A percentile compares a stretch with the other conserved stretches of the same genome.
Conservation (phyloP, 2,329 filamentous ascomycete genomes). For the Fusarium equiseti region DNA sequence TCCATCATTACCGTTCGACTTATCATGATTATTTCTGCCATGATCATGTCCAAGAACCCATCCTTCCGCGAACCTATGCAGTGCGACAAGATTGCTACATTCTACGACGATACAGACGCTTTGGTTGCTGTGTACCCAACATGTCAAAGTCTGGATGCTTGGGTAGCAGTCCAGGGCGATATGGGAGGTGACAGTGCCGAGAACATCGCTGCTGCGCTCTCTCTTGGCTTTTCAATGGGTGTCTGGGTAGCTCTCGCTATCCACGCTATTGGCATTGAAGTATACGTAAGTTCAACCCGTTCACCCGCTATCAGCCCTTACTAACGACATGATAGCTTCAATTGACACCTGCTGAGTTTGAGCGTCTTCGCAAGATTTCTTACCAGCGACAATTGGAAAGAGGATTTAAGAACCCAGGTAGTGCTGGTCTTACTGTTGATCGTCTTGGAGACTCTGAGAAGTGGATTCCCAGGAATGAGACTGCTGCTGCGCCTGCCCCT, state of each 20-base stretch:
- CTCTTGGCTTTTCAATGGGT: slow-evolving; percentile 4
- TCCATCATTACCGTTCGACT: slow-evolving; percentile 22
- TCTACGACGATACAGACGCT: slow-evolving; percentile 5
- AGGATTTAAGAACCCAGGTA: slow-evolving; percentile 13
- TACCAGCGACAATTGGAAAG: slow-evolving; percentile 17
- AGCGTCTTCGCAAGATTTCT: slow-evolving; percentile 17
- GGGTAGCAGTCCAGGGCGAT: slow-evolving; percentile 25
- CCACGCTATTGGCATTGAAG: slow-evolving; percentile 19
- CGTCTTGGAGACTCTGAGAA: slow-evolving; percentile 18
- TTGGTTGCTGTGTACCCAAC: slow-evolving; percentile 8
- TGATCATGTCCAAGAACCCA: slow-evolving; percentile 15
- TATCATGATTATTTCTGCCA: slow-evolving; percentile 23
- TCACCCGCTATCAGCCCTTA: rapidly evolving
- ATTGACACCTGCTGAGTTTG: slow-evolving; percentile 16
- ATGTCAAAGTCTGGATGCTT: not conserved
- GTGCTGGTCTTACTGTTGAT: slow-evolving; percentile 11
- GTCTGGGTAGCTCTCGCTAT: slow-evolving; percentile 17
- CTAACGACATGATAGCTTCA: slow-evolving; percentile 9
- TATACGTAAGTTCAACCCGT: slow-evolving; percentile 8
- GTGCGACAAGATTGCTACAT: slow-evolving; percentile 17
- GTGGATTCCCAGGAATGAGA: not conserved
- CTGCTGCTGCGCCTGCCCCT: not conserved
- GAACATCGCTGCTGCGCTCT: slow-evolving; percentile 16
- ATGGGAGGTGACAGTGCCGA: slow-evolving; percentile 13
- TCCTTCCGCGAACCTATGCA: slow-evolving; percentile 14